Percentiles rank a stretch among this genome's conserved stretches.
Evolutionary conservation across 1,284 basidiomycete species (phyloP).

Genomic region (Peniophora sp.): DNA sequence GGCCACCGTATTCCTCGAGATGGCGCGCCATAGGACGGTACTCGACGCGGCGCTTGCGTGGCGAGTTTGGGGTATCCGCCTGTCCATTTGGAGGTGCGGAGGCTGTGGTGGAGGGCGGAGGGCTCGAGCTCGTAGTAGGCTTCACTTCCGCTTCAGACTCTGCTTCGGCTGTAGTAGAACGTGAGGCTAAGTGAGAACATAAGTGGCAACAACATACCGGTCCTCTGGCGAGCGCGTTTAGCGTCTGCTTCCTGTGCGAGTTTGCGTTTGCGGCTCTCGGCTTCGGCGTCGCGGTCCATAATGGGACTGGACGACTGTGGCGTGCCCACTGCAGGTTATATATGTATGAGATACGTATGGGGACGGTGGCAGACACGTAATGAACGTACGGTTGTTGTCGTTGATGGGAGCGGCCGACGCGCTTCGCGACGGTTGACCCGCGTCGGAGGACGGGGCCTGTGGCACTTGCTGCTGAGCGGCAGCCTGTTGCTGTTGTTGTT

Average conservation of each 20-base stretch:
- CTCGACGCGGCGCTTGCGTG: slow-evolving; percentile 69
- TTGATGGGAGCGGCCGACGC: too few species aligned
- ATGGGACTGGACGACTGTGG: not conserved
- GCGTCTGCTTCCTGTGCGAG: slow-evolving; percentile 53
- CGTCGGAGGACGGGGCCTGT: not conserved
- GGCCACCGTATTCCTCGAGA: slow-evolving; percentile 76
- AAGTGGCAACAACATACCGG: slow-evolving; percentile 34
- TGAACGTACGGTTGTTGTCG: not conserved
- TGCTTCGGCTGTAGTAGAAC: slow-evolving; percentile 19
- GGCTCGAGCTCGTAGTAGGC: not conserved
- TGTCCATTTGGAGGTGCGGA: not conserved
- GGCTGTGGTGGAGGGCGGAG: not conserved
- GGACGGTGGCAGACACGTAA: not conserved
- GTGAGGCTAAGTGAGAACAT: slow-evolving; percentile 10
- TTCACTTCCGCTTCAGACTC: not conserved
- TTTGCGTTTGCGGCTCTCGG: slow-evolving; percentile 60
- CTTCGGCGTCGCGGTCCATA: slow-evolving; percentile 24
- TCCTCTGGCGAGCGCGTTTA: slow-evolving; percentile 65
- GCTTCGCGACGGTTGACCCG: too few species aligned
- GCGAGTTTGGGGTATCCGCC: slow-evolving; percentile 12
- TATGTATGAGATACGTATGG: not conserved
- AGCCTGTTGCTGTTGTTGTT: not conserved
- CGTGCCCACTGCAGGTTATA: not conserved
- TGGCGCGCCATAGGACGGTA: slow-evolving; percentile 81
- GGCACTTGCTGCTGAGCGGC: not conserved